phyloP scores from a whole-genome alignment of 2,329 filamentous ascomycete species.

The Passalora sequoiae region DNA sequence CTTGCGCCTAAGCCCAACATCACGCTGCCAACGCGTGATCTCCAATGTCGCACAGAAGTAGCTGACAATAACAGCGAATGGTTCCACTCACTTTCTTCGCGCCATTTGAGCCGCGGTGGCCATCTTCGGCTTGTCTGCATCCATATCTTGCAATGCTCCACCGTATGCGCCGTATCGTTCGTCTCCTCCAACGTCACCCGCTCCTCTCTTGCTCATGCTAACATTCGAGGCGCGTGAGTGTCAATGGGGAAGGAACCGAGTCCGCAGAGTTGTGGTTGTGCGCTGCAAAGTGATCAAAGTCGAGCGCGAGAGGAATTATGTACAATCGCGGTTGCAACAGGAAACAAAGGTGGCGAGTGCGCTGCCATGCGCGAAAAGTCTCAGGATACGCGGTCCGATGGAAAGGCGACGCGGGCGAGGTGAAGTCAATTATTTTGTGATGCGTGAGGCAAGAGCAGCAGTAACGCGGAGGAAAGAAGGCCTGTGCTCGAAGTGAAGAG shows the following conservation, averaged over 20 bases:
- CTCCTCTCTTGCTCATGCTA: slow-evolving; percentile 32
- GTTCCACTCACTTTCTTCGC: slow-evolving; percentile 31
- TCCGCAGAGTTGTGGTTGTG: slow-evolving; percentile 3
- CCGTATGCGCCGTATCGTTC: slow-evolving; percentile 24
- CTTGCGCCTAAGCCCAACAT: neutral
- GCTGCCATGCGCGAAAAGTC: slow-evolving; percentile 16
- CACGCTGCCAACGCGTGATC: too few relatives aligned
- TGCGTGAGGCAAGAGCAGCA: too few relatives aligned
- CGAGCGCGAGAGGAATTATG: slow-evolving; percentile 7
- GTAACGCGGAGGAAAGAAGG: too few relatives aligned
- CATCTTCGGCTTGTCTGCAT: slow-evolving; percentile 25
- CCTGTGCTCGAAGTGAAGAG: too few relatives aligned
- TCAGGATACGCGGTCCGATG: neutral
- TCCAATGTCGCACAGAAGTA: too few relatives aligned
- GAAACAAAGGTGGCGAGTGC: neutral
- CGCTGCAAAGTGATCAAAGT: slow-evolving; percentile 13
- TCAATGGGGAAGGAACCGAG: too few relatives aligned
- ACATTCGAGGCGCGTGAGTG: slow-evolving; percentile 8
- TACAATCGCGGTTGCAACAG: slow-evolving; percentile 17
- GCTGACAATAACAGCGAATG: too few relatives aligned
- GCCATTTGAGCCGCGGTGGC: slow-evolving; percentile 36
- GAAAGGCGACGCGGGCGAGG: neutral
- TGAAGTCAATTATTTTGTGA: too few relatives aligned
- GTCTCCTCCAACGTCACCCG: slow-evolving; percentile 23
- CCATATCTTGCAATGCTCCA: slow-evolving; percentile 12